phyloP scores from a whole-genome alignment of 495 filamentous ascomycete species.

The Aspergillus biplanus region DNA sequence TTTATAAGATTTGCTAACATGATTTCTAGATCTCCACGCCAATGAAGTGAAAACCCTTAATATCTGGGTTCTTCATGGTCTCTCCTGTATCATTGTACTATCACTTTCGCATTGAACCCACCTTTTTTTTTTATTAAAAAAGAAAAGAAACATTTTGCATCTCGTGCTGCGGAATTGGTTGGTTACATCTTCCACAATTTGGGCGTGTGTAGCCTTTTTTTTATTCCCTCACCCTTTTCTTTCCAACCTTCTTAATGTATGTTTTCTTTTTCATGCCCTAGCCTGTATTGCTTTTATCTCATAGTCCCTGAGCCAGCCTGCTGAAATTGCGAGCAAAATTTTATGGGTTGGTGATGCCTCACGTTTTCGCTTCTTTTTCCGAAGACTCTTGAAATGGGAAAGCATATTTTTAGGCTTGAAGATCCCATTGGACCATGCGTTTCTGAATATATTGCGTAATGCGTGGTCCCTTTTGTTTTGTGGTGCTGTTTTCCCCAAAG shows the following conservation, averaged over 20 bases:
- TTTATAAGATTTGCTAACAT: slow-evolving; percentile 24
- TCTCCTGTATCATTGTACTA: slow-evolving; percentile 48
- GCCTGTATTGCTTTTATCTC: slow-evolving; percentile 20
- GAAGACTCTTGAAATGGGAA: slow-evolving; percentile 26
- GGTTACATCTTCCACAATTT: slow-evolving; percentile 47
- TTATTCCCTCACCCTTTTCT: slow-evolving; percentile 25
- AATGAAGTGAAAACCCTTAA: slow-evolving; percentile 35
- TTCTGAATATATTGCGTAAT: slow-evolving; percentile 8
- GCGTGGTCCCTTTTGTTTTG: slow-evolving; percentile 8
- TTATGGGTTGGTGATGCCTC: slow-evolving; percentile 26
- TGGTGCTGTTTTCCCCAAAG: slow-evolving; percentile 19
- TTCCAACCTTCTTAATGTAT: slow-evolving; percentile 30
- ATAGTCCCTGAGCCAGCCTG: slow-evolving; percentile 20
- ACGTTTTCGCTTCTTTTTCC: slow-evolving; percentile 21
- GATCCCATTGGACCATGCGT: slow-evolving; percentile 12
- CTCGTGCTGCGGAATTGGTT: slow-evolving; percentile 46
- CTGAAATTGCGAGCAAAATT: slow-evolving; percentile 29
- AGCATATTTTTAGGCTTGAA: slow-evolving; percentile 24
- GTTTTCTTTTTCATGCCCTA: slow-evolving; percentile 24
- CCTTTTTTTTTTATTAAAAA: slow-evolving; percentile 22
- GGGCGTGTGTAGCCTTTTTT: slow-evolving; percentile 36
- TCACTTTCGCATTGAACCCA: slow-evolving; percentile 32
- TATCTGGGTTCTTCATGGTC: slow-evolving; percentile 28
- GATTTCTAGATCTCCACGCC: slow-evolving; percentile 52
- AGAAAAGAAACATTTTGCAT: slow-evolving; percentile 47